Percentiles rank a stretch among this genome's conserved stretches.
Conservation (phyloP, 1,284 basidiomycete species). For the Puccinia triticina region DNA sequence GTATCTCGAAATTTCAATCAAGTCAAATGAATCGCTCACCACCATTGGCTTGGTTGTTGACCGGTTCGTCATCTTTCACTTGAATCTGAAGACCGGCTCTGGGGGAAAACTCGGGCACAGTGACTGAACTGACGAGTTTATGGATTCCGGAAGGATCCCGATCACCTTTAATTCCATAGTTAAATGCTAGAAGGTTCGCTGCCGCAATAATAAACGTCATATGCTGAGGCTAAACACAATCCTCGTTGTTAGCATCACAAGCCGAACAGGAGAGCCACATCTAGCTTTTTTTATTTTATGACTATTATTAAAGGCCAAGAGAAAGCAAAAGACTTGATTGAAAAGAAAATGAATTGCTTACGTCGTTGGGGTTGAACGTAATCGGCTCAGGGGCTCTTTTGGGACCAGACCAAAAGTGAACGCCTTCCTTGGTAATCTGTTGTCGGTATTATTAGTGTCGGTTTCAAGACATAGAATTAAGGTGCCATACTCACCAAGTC, state of each 20-base stretch:
- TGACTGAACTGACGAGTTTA: constrained; percentile 80
- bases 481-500: constrained; percentile 67
- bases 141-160: constrained; percentile 78
- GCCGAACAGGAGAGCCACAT: background rate
- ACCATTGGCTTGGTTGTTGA: constrained; percentile 66
- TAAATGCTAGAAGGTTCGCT: constrained; percentile 95
- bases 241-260: background rate
- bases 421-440: constrained; percentile 50
- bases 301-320: background rate
- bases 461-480: background rate
- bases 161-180: constrained; percentile 94
- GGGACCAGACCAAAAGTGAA: constrained; percentile 69
- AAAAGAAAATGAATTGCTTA: constrained; percentile 63
- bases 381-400: constrained; percentile 97
- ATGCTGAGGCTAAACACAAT: constrained; percentile 71
- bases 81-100: constrained; percentile 92
- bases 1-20: background rate
- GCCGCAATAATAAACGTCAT: constrained; percentile 87
- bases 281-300: background rate
- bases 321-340: background rate
- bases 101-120: constrained; percentile 90
- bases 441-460: background rate
- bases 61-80: constrained; percentile 86
- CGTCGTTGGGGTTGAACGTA: constrained; percentile 80
- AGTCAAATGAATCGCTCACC: constrained; percentile 14